Conservation (phyloP, 2,329 filamentous ascomycete genomes). For the Grosmannia penicillata region DNA sequence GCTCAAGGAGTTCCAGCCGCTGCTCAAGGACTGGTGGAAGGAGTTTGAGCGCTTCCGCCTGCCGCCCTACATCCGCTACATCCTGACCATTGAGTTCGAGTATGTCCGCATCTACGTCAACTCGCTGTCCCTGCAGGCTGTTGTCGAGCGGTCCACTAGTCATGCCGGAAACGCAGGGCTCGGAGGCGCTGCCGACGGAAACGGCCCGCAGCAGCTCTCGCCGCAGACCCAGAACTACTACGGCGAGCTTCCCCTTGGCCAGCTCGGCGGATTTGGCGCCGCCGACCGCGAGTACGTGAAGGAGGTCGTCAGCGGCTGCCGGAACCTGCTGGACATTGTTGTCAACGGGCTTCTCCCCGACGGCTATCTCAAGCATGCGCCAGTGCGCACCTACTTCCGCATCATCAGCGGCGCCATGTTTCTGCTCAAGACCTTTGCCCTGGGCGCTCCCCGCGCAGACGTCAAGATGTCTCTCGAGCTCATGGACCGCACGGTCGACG, state of each 20-base stretch:
- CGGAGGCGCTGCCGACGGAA: constrained; percentile 16
- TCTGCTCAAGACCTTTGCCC: constrained; percentile 67
- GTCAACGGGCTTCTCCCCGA: constrained; percentile 61
- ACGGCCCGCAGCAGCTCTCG: constrained; percentile 27
- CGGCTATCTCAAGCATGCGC: constrained; percentile 67
- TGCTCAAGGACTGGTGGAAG: constrained; percentile 63
- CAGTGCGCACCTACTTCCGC: constrained; percentile 72
- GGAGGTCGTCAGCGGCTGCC: constrained; percentile 63
- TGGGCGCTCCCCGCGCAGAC: constrained; percentile 65
- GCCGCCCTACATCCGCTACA: constrained; percentile 52
- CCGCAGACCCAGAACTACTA: constrained; percentile 51
- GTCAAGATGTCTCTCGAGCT: constrained; percentile 61
- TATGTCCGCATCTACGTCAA: constrained; percentile 93
- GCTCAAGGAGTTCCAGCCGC: constrained; percentile 66
- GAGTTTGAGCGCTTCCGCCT: constrained; percentile 69
- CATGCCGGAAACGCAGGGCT: constrained; percentile 39
- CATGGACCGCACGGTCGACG: constrained; percentile 61
- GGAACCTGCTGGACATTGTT: constrained; percentile 62
- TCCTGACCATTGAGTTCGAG: constrained; percentile 87
- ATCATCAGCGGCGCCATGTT: constrained; percentile 81
- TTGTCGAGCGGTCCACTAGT: constrained; percentile 81
- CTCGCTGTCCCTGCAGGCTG: constrained; percentile 82
- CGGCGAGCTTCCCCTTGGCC: constrained; percentile 48
- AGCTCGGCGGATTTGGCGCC: constrained; percentile 46
- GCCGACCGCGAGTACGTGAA: constrained; percentile 60